These are phyloP conservation scores for Coleophoma cylindrospora DNA, from an alignment of 2,329 filamentous ascomycete genomes.

Conservation along the genomic window DNA sequence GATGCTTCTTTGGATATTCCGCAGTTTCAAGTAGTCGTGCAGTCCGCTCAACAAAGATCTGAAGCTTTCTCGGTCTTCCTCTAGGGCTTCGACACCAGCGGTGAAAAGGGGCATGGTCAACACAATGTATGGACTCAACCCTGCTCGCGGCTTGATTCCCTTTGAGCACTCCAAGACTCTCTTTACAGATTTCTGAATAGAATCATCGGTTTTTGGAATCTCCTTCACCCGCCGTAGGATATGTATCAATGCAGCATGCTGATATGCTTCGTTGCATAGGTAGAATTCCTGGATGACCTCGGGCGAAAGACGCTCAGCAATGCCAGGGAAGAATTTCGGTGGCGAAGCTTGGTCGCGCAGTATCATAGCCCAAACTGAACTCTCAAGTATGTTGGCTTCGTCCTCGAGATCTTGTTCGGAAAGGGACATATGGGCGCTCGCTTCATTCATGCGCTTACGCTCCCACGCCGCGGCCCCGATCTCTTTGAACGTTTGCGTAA, in stretches of 20 bases:
- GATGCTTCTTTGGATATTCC: conserved; percentile 33
- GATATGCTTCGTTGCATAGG: conserved; percentile 7
- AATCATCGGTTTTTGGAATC: not conserved
- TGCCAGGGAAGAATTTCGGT: conserved; percentile 24
- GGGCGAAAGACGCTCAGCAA: conserved; percentile 1
- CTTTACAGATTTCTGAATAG: not conserved
- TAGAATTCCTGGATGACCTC: conserved; percentile 2
- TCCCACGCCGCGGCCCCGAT: conserved; percentile 29
- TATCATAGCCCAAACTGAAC: not conserved
- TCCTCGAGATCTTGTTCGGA: not conserved
- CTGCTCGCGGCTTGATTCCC: conserved; percentile 1
- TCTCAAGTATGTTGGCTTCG: conserved; percentile 1
- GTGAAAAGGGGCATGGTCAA: conserved; percentile 6
- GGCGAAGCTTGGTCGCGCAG: conserved; percentile 4
- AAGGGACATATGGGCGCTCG: not conserved
- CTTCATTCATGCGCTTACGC: not conserved
- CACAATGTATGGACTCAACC: conserved; percentile 8
- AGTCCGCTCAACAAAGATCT: conserved; percentile 24
- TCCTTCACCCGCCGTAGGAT: not conserved
- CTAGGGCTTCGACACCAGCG: conserved; percentile 3
- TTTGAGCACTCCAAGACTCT: conserved; percentile 3
- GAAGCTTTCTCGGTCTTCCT: conserved; percentile 3
- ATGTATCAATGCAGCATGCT: conserved; percentile 4
- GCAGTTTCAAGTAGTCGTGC: conserved; percentile 32
- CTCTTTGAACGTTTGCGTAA: conserved; percentile 31